A percentile compares a stretch with the other conserved stretches of the same genome.
Conservation (phyloP, 1,284 basidiomycete genomes). For the Tylopilus sp. region DNA sequence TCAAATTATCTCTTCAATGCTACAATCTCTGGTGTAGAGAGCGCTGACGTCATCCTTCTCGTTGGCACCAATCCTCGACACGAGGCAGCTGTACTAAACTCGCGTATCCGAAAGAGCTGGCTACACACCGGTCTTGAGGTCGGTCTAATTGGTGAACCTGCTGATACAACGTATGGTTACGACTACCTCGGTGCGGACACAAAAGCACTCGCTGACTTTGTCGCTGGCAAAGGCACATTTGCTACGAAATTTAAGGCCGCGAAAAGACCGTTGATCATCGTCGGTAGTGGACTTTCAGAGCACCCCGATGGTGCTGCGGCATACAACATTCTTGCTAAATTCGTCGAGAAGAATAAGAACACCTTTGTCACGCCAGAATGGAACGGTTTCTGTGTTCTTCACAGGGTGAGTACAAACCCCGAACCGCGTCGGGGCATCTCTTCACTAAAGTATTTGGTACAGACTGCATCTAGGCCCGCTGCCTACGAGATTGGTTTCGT, state of each 20-base stretch:
- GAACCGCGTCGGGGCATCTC: neutral
- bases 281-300: conserved; percentile 86
- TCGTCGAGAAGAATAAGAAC: conserved; percentile 74
- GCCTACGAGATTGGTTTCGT: conserved; percentile 95
- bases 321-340: conserved; percentile 77
- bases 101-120: conserved; percentile 94
- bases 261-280: conserved; percentile 91
- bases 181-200: conserved; percentile 84
- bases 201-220: conserved; percentile 77
- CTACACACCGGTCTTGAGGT: conserved; percentile 82
- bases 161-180: conserved; percentile 91
- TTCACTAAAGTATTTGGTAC: conserved; percentile 26
- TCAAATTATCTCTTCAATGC: conserved; percentile 98
- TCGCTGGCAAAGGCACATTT: conserved; percentile 76
- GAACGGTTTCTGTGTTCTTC: conserved; percentile 94
- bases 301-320: conserved; percentile 83
- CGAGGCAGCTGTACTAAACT: conserved; percentile 97
- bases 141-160: conserved; percentile 88
- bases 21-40: conserved; percentile 89
- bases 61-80: conserved; percentile 97
- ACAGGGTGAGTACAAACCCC: conserved; percentile 56
- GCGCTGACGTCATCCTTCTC: conserved; percentile 90
- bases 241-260: conserved; percentile 87
- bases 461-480: conserved; percentile 88
- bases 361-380: conserved; percentile 85